Percentiles rank a stretch among this genome's conserved stretches.
phyloP scores from a whole-genome alignment of 1,284 basidiomycete genomes.

The Schizophyllum commune region DNA sequence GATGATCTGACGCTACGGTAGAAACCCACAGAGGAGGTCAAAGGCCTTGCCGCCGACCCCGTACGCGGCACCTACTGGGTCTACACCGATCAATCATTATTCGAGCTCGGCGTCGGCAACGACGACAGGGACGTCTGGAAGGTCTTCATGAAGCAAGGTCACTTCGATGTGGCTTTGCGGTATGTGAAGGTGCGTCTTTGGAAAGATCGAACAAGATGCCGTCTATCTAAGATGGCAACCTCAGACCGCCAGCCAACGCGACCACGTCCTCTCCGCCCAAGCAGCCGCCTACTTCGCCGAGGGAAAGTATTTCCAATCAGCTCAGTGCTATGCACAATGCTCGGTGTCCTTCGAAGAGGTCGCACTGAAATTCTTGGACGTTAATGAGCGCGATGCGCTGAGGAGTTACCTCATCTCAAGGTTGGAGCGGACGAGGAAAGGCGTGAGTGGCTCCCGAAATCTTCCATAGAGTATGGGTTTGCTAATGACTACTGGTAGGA shows the following conservation, averaged over 20 bases:
- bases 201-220: too few relatives aligned
- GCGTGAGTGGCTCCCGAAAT: conserved; percentile 38
- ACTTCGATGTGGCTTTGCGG: conserved; percentile 72
- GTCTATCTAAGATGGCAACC: not conserved
- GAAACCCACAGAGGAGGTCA: conserved; percentile 68
- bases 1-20: conserved; percentile 20
- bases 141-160: conserved; percentile 75
- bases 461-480: not conserved
- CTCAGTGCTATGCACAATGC: conserved; percentile 86
- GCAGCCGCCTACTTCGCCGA: conserved; percentile 81
- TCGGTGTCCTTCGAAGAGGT: conserved; percentile 92
- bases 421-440: conserved; percentile 75
- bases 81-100: conserved; percentile 85
- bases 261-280: conserved; percentile 79
- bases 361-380: conserved; percentile 84
- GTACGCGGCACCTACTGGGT: conserved; percentile 92
- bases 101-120: conserved; percentile 81
- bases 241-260: conserved; percentile 76
- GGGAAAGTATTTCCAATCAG: conserved; percentile 84
- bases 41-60: conserved; percentile 75
- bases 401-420: conserved; percentile 86
- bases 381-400: conserved; percentile 86
- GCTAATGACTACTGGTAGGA: too few relatives aligned
- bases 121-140: conserved; percentile 96
- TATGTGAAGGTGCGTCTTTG: conserved; percentile 74